Percentiles rank a stretch among this genome's conserved stretches.
phyloP scores from a whole-genome alignment of 352 stramenopile species.

The Pythium volutum region DNA sequence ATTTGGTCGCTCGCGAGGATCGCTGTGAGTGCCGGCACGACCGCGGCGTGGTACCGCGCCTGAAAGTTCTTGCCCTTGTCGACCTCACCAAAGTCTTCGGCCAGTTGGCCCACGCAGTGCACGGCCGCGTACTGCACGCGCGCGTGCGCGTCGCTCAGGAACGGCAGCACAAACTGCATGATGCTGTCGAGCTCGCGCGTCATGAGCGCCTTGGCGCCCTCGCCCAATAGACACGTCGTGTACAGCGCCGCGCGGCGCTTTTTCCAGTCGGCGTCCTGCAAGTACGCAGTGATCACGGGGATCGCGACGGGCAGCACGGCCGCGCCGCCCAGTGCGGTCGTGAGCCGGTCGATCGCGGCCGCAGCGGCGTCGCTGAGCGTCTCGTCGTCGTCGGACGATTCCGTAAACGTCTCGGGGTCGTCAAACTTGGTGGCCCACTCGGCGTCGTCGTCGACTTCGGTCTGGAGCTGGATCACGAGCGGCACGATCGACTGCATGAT shows the following conservation, averaged over 20 bases:
- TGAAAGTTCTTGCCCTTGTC: conserved; percentile 89
- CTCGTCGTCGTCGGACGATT: conserved; percentile 58
- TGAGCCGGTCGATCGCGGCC: conserved; percentile 76
- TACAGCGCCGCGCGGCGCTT: conserved; percentile 80
- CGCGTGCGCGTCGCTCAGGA: conserved; percentile 65
- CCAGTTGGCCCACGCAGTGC: conserved; percentile 80
- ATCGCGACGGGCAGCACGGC: conserved; percentile 77
- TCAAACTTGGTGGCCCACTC: conserved; percentile 76
- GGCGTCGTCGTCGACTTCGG: conserved; percentile 73
- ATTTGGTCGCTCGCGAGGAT: conserved; percentile 66
- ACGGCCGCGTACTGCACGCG: conserved; percentile 82
- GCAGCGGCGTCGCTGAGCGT: conserved; percentile 70
- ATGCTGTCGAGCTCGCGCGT: conserved; percentile 78
- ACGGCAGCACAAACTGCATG: conserved; percentile 60
- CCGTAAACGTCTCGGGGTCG: conserved; percentile 73
- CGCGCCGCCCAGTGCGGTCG: conserved; percentile 61
- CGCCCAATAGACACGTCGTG: conserved; percentile 70
- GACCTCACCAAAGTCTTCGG: conserved; percentile 80
- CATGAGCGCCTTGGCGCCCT: conserved; percentile 78
- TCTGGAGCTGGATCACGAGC: conserved; percentile 76
- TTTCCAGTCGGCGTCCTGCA: conserved; percentile 62
- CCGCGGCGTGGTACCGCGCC: conserved; percentile 62
- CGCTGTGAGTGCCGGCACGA: conserved; percentile 65
- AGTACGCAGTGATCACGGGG: conserved; percentile 63
- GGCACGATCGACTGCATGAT: conserved; percentile 68